These are phyloP conservation scores for Peltaster fructicola DNA, from an alignment of 2,329 filamentous ascomycete species.

Conservation along the genomic window DNA sequence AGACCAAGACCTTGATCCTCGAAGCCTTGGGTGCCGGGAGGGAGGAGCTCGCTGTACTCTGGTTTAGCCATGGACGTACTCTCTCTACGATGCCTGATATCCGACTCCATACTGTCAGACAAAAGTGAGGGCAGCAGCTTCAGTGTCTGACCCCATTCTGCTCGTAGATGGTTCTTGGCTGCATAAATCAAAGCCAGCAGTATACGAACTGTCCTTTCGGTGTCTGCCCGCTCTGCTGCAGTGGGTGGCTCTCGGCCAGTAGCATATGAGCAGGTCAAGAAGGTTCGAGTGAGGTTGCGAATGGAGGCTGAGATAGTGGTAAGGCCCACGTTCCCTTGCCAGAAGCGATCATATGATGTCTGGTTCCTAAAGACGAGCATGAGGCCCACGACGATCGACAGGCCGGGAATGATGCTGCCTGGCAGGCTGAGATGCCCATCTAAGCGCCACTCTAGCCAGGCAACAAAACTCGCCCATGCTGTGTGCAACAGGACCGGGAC, in stretches of 20 bases:
- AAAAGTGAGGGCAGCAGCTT: constrained; percentile 12
- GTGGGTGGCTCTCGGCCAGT: constrained; percentile 15
- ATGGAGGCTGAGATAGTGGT: constrained; percentile 39
- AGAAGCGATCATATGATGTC: constrained; percentile 47
- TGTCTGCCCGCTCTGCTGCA: constrained; percentile 33
- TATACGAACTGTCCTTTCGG: constrained; percentile 40
- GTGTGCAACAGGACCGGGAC: constrained; percentile 40
- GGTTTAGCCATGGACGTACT: constrained; percentile 15
- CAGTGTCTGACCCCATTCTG: constrained; percentile 38
- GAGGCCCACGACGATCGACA: constrained; percentile 48
- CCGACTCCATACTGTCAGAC: constrained; percentile 8
- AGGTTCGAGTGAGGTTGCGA: constrained; percentile 40
- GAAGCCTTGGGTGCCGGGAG: constrained; percentile 19
- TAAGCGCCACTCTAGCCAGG: constrained; percentile 33
- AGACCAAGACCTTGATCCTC: constrained; percentile 43
- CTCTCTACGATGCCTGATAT: constrained; percentile 11
- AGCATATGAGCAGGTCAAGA: constrained; percentile 30
- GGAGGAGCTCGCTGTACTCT: constrained; percentile 19
- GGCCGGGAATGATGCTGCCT: constrained; percentile 40
- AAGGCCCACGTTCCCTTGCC: constrained; percentile 32
- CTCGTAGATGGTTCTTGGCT: constrained; percentile 45
- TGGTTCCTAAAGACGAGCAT: constrained; percentile 52
- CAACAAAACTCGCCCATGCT: constrained; percentile 39
- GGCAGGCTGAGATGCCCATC: constrained; percentile 35
- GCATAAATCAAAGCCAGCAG: constrained; percentile 45